A percentile compares a stretch with the other conserved stretches of the same genome.
Conservation (phyloP, 2,329 filamentous ascomycete genomes). For the Byssothecium circinans region DNA sequence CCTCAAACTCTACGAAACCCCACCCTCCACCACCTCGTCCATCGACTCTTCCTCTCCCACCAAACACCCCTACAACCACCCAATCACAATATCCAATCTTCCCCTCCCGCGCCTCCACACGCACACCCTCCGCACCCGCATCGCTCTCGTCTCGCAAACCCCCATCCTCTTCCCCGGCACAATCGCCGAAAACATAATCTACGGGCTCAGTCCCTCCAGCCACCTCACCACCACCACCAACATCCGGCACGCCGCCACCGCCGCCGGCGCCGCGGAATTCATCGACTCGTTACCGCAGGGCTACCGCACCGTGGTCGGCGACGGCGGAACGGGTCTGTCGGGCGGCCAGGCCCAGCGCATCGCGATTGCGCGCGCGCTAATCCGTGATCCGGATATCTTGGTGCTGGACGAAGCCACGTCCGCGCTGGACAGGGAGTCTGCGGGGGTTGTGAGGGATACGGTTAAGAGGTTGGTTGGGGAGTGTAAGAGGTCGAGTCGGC, state of each 20-base stretch:
- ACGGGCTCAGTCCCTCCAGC: conserved; percentile 66
- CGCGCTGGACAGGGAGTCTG: conserved; percentile 71
- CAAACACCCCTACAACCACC: conserved; percentile 3
- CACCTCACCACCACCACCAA: conserved; percentile 48
- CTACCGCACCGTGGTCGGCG: conserved; percentile 74
- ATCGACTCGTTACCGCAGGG: conserved; percentile 69
- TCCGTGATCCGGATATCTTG: conserved; percentile 69
- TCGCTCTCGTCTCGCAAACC: conserved; percentile 70
- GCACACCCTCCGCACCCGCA: conserved; percentile 59
- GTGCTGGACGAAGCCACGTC: conserved; percentile 87
- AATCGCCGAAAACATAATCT: conserved; percentile 78
- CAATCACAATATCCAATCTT: conserved; percentile 60
- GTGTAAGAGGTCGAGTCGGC: not conserved
- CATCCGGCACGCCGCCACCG: conserved; percentile 55
- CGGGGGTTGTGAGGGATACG: conserved; percentile 64
- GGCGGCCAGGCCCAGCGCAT: conserved; percentile 84
- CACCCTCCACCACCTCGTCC: not conserved
- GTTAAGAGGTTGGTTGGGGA: conserved; percentile 56
- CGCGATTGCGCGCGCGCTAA: conserved; percentile 77
- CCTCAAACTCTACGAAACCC: conserved; percentile 65
- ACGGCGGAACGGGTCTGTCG: conserved; percentile 72
- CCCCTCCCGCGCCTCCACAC: conserved; percentile 64
- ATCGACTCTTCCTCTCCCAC: too few species aligned
- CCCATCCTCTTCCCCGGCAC: conserved; percentile 77
- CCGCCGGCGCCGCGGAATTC: conserved; percentile 75